phyloP scores from a whole-genome alignment of 2,329 filamentous ascomycete species.

The Paraphaeosphaeria minitans region DNA sequence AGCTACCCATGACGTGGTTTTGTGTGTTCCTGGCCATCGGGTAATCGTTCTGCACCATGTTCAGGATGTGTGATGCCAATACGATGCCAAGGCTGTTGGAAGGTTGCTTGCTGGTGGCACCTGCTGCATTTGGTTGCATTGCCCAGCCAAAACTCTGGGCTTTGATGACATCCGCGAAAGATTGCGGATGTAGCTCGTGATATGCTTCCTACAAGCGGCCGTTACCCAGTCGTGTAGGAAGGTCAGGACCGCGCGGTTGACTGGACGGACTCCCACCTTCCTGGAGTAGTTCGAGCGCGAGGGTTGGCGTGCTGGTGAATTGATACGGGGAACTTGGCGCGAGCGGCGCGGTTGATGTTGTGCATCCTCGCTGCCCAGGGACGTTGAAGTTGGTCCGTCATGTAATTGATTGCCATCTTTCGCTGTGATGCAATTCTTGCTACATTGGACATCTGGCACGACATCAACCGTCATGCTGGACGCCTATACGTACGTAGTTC shows the following conservation, averaged over 20 bases:
- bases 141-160: conserved; percentile 5
- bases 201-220: neutral
- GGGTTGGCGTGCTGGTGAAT: neutral
- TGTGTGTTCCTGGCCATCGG: conserved; percentile 3
- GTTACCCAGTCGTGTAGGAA: neutral
- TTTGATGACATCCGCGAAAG: neutral
- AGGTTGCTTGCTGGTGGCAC: neutral
- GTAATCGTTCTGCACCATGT: neutral
- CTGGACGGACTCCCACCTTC: neutral
- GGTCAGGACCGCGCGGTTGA: neutral
- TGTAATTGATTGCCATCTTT: neutral
- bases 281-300: neutral
- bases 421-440: neutral
- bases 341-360: neutral
- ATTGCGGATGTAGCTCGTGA: neutral
- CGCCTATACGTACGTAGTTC: neutral
- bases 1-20: conserved; percentile 8
- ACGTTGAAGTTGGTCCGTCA: neutral
- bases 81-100: neutral
- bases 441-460: neutral
- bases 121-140: neutral
- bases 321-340: conserved; percentile 2
- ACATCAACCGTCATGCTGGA: neutral
- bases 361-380: neutral
- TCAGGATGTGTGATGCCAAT: conserved; percentile 4